A percentile compares a stretch with the other conserved stretches of the same genome.
phyloP scores from a whole-genome alignment of 805 yeast species.

The Schwanniomyces occidentalis region DNA sequence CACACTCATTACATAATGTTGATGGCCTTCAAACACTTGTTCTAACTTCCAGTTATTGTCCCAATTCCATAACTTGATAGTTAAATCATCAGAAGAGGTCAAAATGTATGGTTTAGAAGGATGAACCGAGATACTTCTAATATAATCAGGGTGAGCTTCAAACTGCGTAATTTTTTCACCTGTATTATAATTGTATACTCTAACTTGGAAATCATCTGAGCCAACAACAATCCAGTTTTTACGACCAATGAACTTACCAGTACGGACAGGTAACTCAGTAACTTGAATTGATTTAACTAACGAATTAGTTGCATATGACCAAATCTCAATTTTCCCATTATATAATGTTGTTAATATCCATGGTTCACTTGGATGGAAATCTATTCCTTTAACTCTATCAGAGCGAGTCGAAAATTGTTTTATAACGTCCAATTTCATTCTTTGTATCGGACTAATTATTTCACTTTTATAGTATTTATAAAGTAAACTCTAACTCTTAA shows the following conservation, averaged over 20 bases:
- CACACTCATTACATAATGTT: slow-evolving; percentile 90
- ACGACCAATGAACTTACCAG: slow-evolving; percentile 92
- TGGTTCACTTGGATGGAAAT: slow-evolving; percentile 97
- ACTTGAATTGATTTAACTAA: slow-evolving; percentile 89
- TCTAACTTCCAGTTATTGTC: slow-evolving; percentile 88
- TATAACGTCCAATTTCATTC: slow-evolving; percentile 49
- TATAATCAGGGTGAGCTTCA: slow-evolving; percentile 98
- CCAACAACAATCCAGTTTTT: slow-evolving; percentile 98
- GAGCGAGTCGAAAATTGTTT: slow-evolving; percentile 88
- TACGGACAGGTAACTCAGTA: slow-evolving; percentile 93
- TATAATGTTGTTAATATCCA: slow-evolving; percentile 92
- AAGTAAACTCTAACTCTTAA: slow-evolving; percentile 2
- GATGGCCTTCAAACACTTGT: slow-evolving; percentile 93
- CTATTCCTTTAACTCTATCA: slow-evolving; percentile 96
- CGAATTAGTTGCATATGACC: slow-evolving; percentile 87
- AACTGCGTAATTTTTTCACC: slow-evolving; percentile 93
- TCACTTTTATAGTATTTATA: background rate
- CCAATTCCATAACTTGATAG: slow-evolving; percentile 97
- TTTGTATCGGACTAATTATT: slow-evolving; percentile 3
- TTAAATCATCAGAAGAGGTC: slow-evolving; percentile 89
- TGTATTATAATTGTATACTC: slow-evolving; percentile 93
- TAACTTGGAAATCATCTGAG: slow-evolving; percentile 89
- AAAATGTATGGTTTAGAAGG: slow-evolving; percentile 88
- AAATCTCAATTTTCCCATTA: slow-evolving; percentile 87
- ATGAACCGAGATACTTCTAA: slow-evolving; percentile 90